Conservation (phyloP, 768 basidiomycete genomes). For the Rubroboletus satanas region DNA sequence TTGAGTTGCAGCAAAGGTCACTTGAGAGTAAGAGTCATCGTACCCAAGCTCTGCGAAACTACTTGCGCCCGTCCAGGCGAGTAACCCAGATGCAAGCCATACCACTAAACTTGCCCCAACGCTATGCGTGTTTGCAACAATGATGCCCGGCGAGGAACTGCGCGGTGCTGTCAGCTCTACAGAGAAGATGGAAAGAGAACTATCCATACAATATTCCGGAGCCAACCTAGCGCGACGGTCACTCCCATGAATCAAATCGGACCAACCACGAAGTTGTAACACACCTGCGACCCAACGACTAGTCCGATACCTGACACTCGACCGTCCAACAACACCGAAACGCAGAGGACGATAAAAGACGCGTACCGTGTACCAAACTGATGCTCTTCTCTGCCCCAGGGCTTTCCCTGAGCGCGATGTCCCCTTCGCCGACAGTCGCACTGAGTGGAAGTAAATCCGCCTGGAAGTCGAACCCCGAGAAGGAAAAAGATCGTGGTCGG, state of each 20-base stretch:
- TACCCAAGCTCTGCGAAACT: conserved; percentile 91
- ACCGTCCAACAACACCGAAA: conserved; percentile 6
- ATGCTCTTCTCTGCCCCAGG: conserved; percentile 73
- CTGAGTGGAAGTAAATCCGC: conserved; percentile 73
- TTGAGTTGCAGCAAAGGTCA: background rate
- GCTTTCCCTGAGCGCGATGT: conserved; percentile 41
- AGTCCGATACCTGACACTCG: conserved; percentile 68
- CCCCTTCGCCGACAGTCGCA: conserved; percentile 70
- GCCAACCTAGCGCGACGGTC: conserved; percentile 54
- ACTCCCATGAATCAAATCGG: background rate
- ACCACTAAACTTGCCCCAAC: conserved; percentile 86
- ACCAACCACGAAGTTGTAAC: background rate
- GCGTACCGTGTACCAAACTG: conserved; percentile 69
- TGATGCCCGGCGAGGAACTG: conserved; percentile 89
- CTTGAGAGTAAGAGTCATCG: conserved; percentile 22
- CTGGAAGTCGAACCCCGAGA: conserved; percentile 77
- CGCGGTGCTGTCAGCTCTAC: background rate
- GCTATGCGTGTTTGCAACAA: conserved; percentile 83
- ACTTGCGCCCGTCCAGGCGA: conserved; percentile 95
- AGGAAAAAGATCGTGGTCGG: conserved; percentile 59
- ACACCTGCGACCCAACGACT: conserved; percentile 76
- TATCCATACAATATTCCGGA: conserved; percentile 87
- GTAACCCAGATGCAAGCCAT: conserved; percentile 78
- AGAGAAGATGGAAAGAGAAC: background rate
- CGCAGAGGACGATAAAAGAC: background rate